Evolutionary conservation across 345 rosid genomes (phyloP).

Genomic region (Cardiospermum halicacabum): DNA sequence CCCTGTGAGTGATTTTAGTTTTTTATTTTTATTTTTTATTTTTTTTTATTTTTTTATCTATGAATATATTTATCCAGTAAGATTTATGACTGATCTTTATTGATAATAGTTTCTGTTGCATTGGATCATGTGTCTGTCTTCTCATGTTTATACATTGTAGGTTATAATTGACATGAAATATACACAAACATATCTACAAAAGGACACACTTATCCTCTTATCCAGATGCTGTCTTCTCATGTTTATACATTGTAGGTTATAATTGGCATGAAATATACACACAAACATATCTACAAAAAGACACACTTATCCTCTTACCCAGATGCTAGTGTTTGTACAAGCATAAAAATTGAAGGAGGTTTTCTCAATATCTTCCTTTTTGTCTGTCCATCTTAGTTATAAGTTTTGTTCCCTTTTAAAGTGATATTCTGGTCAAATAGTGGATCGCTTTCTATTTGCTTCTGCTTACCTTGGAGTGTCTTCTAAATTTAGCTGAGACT

Average conservation of each 20-base stretch:
- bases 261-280: background rate
- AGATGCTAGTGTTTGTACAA: background rate
- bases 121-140: slow-evolving; percentile 1
- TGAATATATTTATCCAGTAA: background rate
- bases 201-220: background rate
- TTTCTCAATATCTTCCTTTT: background rate
- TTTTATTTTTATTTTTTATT: too few relatives aligned
- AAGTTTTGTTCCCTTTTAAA: background rate
- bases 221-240: background rate
- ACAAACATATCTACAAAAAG: background rate
- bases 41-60: too few relatives aligned
- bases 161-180: background rate
- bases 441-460: background rate
- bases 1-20: slow-evolving; percentile 41
- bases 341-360: background rate
- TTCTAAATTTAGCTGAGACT: slow-evolving; percentile 2
- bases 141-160: background rate
- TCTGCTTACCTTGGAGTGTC: background rate
- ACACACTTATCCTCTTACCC: background rate
- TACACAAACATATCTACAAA: background rate
- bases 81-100: background rate
- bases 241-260: background rate
- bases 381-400: background rate
- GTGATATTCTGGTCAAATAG: background rate
- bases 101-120: background rate